Percentiles rank a stretch among this genome's conserved stretches.
Conservation (phyloP, 2,329 filamentous ascomycete species). For the Tolypocladium amazonense region DNA sequence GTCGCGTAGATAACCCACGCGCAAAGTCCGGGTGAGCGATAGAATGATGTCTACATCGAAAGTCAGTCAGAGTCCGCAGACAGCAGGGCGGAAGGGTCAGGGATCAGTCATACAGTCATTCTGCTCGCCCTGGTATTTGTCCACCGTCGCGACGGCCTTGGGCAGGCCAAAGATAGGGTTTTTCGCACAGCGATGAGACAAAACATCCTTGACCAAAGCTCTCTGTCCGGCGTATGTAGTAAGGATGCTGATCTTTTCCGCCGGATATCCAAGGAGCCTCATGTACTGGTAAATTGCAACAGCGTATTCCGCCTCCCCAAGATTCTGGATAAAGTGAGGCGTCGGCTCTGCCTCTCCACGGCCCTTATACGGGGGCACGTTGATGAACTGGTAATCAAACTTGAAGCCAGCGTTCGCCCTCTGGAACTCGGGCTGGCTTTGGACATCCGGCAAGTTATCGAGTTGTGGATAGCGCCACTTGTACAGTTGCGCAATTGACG, state of each 20-base stretch:
- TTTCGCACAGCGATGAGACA: slow-evolving; percentile 71
- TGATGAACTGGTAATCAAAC: slow-evolving; percentile 93
- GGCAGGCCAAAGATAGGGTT: slow-evolving; percentile 83
- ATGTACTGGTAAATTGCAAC: slow-evolving; percentile 96
- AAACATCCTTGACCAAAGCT: slow-evolving; percentile 78
- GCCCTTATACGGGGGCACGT: slow-evolving; percentile 88
- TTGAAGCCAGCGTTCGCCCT: slow-evolving; percentile 83
- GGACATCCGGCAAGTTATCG: slow-evolving; percentile 67
- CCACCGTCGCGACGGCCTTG: slow-evolving; percentile 83
- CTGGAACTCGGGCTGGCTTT: slow-evolving; percentile 59
- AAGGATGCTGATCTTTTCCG: slow-evolving; percentile 72
- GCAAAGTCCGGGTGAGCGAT: slow-evolving; percentile 78
- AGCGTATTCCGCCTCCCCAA: slow-evolving; percentile 94
- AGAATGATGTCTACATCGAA: slow-evolving; percentile 69
- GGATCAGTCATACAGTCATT: slow-evolving; percentile 72
- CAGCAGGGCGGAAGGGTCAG: background rate
- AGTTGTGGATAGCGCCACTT: slow-evolving; percentile 83
- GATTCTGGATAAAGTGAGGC: slow-evolving; percentile 91
- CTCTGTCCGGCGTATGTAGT: slow-evolving; percentile 90
- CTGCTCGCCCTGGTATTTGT: slow-evolving; percentile 98
- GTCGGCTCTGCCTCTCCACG: slow-evolving; percentile 80
- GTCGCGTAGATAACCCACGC: slow-evolving; percentile 86
- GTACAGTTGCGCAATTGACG: slow-evolving; percentile 81
- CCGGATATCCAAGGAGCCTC: slow-evolving; percentile 87
- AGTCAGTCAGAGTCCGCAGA: slow-evolving; percentile 15